Base-by-base conservation (phyloP, 352 stramenopile species). In the Globisporangium nagaii region DNA sequence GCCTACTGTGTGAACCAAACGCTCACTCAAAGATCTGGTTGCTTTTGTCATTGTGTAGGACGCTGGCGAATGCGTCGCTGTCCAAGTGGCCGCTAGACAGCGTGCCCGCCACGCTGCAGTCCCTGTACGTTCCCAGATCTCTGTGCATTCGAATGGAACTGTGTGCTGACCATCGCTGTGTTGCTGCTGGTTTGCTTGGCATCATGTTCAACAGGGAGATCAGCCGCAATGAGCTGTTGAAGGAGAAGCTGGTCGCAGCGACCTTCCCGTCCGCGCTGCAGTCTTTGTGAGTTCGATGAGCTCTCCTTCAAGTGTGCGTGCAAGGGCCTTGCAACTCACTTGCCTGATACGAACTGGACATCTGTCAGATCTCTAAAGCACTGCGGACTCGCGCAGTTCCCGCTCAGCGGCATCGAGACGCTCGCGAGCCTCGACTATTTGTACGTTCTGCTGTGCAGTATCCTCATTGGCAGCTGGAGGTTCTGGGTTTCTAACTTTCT, bases 231-330 rank as follows among this genome's bases (percentile, higher is more conserved):
- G 32, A 12, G 20, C 28, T 34, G 22, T 31, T 53, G 20, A 41
- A 27, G 24, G 15, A 47, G 3, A 7, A n/a, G 20, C 35, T 56
- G 17, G 22, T 20, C 4, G 6, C 22, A 3, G 47, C 51, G 19
- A 34, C 19, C 8, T 50, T 43, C 15, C 40, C 39, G 15, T 36
- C 51, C 4, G 25, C 28, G 2, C 17, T 56, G 36, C 37, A 48
- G 27, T 56, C 49, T 5, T 19, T 56, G 49, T 56, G 12, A 7
- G 49, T 47, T 15, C 13, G n/a, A n/a, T n/a, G n/a, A n/a, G n/a
- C n/a, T n/a, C n/a, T n/a, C n/a, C n/a, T n/a, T n/a, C n/a, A n/a
- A n/a, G n/a, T n/a, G n/a, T n/a, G n/a, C n/a, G n/a, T n/a, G n/a
- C n/a, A n/a, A n/a, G n/a, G n/a, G n/a, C n/a, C n/a, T n/a, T n/a